Evolutionary conservation across 345 rosid species (phyloP), one percentile per base, ranked within the genome.

Genomic region (Camelina hispida): DNA sequence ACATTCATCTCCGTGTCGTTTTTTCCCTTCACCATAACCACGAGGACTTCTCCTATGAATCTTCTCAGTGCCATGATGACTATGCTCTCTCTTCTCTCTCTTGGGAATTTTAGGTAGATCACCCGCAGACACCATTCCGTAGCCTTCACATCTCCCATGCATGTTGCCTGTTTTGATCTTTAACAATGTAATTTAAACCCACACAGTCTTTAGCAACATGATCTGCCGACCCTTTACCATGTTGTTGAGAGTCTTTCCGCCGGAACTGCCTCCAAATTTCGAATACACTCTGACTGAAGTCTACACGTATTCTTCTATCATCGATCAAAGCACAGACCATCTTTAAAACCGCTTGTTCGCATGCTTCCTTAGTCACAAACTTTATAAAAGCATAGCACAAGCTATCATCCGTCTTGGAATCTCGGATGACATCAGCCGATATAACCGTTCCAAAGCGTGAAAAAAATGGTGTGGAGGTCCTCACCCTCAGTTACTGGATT

Each of bases 401-500:
- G 8, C 37, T 34, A 7, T 34, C 1, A 89, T 76, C 93, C 43
- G 96, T 93, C 85, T 93, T 91, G 70, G 20, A 88, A 77, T 91
- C 97, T 57, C 97, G 89, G 75, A 93, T 93, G 68, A 88, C 62
- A 12, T 91, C 96, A 71, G 97, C 94, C 88, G 12, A 37, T 68
- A 83, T 62, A 25, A 91, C 95, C 48, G 84, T 89, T 75, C 97
- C 97, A 77, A 94, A 91, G 25, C 95, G 93, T 67, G 97, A 94
- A 77, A 37, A 38, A 91, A 63, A 94, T 94, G 14, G 97, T 91
- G 73, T 90, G 90, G 75, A 91, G 72, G 78, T 94, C 98, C 83
- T 91, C 97, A 64, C 91, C 97, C 85, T 94, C 95, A 42, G 98
- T 91, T 55, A 90, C 95, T 9, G 96, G 97, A 83, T 94, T 94